phyloP scores from a whole-genome alignment of 805 yeast species.

The Candida tibetensis region DNA sequence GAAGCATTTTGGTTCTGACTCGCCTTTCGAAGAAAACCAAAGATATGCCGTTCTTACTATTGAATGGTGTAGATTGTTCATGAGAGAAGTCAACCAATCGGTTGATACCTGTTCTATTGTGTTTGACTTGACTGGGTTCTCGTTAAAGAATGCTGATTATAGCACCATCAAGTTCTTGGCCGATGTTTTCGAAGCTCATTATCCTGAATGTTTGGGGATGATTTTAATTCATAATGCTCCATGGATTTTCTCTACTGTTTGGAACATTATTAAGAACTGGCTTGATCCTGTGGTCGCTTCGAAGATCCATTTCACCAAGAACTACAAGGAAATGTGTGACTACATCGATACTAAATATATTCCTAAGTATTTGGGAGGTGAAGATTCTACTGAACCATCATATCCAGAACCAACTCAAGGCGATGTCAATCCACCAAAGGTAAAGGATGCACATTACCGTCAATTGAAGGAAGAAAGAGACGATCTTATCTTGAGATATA shows the following conservation, averaged over 20 bases:
- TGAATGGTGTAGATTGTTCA: constrained; percentile 75
- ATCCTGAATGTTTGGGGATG: constrained; percentile 88
- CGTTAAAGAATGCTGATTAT: constrained; percentile 91
- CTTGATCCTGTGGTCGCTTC: constrained; percentile 94
- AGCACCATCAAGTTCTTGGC: constrained; percentile 86
- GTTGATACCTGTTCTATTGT: constrained; percentile 78
- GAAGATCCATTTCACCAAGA: constrained; percentile 81
- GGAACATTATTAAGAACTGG: constrained; percentile 93
- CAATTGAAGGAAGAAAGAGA: constrained; percentile 51
- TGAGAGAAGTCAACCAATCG: constrained; percentile 57
- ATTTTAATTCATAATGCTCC: constrained; percentile 92
- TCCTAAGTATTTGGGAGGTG: constrained; percentile 76
- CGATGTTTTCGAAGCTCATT: constrained; percentile 89
- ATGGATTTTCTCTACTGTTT: constrained; percentile 92
- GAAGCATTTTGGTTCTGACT: constrained; percentile 53
- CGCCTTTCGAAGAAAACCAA: constrained; percentile 67
- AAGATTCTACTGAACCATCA: constrained; percentile 52
- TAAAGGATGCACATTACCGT: constrained; percentile 40
- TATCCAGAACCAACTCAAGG: constrained; percentile 63
- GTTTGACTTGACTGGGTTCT: constrained; percentile 83
- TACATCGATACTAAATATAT: constrained; percentile 58
- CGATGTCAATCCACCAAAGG: constrained; percentile 43
- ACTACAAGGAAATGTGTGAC: constrained; percentile 60
- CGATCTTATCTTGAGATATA: constrained; percentile 50
- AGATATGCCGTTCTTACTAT: constrained; percentile 71